These are phyloP conservation scores for Gossypium laxum DNA, from an alignment of 441 rosid genomes.

Conservation along the genomic window DNA sequence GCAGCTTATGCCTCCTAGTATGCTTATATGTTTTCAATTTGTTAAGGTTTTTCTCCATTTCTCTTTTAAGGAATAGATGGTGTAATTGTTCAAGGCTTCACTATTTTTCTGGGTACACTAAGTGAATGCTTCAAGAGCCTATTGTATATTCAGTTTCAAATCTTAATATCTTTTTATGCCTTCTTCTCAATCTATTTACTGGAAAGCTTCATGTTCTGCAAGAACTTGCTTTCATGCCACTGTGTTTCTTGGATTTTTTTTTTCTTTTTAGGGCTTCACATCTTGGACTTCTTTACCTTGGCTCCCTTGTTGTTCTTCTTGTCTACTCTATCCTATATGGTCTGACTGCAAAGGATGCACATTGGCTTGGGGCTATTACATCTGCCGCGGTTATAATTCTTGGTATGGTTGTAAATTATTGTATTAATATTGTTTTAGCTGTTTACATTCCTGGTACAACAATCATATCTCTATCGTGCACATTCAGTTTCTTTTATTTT, in stretches of 20 bases:
- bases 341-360: conserved; percentile 85
- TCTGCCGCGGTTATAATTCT: conserved; percentile 93
- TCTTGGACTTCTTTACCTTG: conserved; percentile 86
- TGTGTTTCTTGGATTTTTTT: conserved; percentile 13
- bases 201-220: conserved; percentile 11
- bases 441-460: neutral
- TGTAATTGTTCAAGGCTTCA: neutral
- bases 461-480: conserved; percentile 10
- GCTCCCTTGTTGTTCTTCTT: conserved; percentile 79
- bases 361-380: conserved; percentile 96
- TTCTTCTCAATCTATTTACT: neutral
- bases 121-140: neutral
- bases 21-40: neutral
- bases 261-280: conserved; percentile 72
- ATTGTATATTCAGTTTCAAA: neutral
- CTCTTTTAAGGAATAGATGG: neutral
- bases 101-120: neutral
- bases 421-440: conserved; percentile 11
- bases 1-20: neutral
- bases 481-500: conserved; percentile 16
- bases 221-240: conserved; percentile 2
- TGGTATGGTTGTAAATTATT: conserved; percentile 37
- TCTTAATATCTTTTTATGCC: neutral
- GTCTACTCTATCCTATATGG: conserved; percentile 92
- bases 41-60: neutral